Base-by-base conservation (phyloP, 2,329 filamentous ascomycete genomes). In the Microcyclospora pomicola region DNA sequence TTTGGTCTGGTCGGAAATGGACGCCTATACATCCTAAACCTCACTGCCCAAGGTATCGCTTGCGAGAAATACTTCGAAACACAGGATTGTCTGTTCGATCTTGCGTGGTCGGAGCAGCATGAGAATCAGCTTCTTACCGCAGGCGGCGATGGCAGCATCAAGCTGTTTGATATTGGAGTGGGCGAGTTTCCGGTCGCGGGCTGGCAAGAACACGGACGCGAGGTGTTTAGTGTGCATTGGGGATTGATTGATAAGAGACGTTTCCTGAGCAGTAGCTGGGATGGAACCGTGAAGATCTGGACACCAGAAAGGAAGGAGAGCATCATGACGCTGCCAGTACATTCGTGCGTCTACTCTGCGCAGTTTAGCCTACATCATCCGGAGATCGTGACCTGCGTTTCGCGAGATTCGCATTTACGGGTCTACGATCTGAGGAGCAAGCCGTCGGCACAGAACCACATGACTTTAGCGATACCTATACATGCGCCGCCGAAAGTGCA, bases 1-100 rank as follows among this genome's bases (percentile, higher is more conserved):
- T 98, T 91, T 64, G 91, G 91, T 30, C 82, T 98, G 30, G 88
- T 98, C 28, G 91, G 91, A 34, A 98, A 98, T 66, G 91, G 91
- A 9, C 77, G 87, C 32, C 65, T 96, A 1, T 96, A 83, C 56
- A 77, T 88, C 41, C 69, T 96, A 16, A 81, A 80, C 24, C 65
- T 98, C 46, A 92, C 85, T 3, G 72, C 84, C 0, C 75, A 82
- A 42, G 91, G 91, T 9, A 81, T 95, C 41, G 76, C 82, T 38
- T 75, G 85, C 35, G 78, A 92, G 59, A 92, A 91, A 69, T 80
- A 74, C 56, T 98, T 88, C 65, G 88, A 95, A 55, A 98, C 91
- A 9, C 92, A 96, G 66, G 91, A 98, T 61, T 83, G 87, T 33
- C 80, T 96, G 47, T 98, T 93, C 62, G 91, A 98, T 63, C 70